Evolutionary conservation across 768 basidiomycete genomes (phyloP).

Genomic region (Termitomyces sp.): DNA sequence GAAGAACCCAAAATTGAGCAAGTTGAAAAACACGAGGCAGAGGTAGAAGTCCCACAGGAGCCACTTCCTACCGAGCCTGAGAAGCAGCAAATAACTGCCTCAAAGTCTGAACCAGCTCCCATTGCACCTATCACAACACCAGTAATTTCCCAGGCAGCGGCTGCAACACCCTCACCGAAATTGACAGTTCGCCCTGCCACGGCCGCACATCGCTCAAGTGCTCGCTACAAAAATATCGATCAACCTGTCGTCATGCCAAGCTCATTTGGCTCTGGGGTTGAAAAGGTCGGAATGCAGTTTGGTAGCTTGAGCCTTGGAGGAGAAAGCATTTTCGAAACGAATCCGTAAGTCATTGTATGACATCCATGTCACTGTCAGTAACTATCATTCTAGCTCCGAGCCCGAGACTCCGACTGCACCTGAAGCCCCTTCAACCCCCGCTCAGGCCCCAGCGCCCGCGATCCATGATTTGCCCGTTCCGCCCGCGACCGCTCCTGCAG

Average conservation of each 20-base stretch:
- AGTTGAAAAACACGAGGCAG: slow-evolving; percentile 20
- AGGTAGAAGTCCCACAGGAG: slow-evolving; percentile 25
- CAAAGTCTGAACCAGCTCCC: slow-evolving; percentile 30
- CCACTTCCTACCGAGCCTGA: slow-evolving; percentile 24
- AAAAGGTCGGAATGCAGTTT: slow-evolving; percentile 88
- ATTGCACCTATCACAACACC: slow-evolving; percentile 25
- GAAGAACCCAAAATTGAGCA: slow-evolving; percentile 16
- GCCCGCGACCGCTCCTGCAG: slow-evolving; percentile 33
- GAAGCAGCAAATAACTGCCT: slow-evolving; percentile 17
- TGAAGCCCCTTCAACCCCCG: slow-evolving; percentile 28
- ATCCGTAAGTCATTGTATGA: slow-evolving; percentile 36
- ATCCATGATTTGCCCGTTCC: slow-evolving; percentile 28
- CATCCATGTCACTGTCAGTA: slow-evolving; percentile 3
- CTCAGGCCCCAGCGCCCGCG: slow-evolving; percentile 20
- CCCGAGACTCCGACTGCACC: slow-evolving; percentile 18
- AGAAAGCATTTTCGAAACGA: slow-evolving; percentile 50
- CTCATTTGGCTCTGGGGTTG: slow-evolving; percentile 54
- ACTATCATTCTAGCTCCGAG: slow-evolving; percentile 8
- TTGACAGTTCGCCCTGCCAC: slow-evolving; percentile 47
- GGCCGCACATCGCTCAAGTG: slow-evolving; percentile 47
- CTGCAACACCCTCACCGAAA: slow-evolving; percentile 43
- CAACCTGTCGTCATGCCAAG: slow-evolving; percentile 80
- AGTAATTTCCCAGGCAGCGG: slow-evolving; percentile 27
- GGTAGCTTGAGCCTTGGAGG: slow-evolving; percentile 76
- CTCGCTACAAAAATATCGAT: slow-evolving; percentile 67